Percentiles rank a stretch among this genome's conserved stretches.
Conservation (phyloP, 257 asterid genomes). For the Ocimum tenuiflorum region DNA sequence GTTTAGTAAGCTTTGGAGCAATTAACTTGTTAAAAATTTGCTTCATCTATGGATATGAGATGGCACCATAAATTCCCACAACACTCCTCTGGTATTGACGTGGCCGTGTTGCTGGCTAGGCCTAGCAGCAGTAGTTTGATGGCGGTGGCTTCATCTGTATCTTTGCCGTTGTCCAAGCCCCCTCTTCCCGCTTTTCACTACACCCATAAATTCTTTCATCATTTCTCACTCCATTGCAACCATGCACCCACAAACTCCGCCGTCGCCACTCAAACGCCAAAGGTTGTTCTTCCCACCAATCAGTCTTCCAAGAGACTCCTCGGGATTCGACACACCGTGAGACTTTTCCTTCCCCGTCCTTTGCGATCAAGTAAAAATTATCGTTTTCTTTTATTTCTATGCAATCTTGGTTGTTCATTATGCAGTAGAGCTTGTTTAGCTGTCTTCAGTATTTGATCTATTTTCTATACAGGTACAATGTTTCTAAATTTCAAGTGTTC, state of each 20-base stretch:
- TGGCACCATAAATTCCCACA: no score
- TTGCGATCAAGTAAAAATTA: neutral
- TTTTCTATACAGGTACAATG: slow-evolving; percentile 79
- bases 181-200: slow-evolving; percentile 26
- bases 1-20: no score
- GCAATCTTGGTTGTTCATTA: no score
- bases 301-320: slow-evolving; percentile 71
- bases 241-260: no score
- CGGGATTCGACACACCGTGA: slow-evolving; percentile 82
- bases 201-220: slow-evolving; percentile 11
- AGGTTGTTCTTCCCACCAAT: no score
- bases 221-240: slow-evolving; percentile 20
- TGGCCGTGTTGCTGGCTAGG: slow-evolving; percentile 3
- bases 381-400: no score
- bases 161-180: slow-evolving; percentile 32
- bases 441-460: no score
- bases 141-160: slow-evolving; percentile 26
- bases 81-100: no score
- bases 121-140: neutral
- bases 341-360: neutral
- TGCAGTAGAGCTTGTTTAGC: no score
- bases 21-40: no score
- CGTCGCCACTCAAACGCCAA: slow-evolving; percentile 54
- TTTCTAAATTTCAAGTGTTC: slow-evolving; percentile 10
- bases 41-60: no score